Conservation (phyloP, 2,329 filamentous ascomycete species). For the Exophiala bonariae region DNA sequence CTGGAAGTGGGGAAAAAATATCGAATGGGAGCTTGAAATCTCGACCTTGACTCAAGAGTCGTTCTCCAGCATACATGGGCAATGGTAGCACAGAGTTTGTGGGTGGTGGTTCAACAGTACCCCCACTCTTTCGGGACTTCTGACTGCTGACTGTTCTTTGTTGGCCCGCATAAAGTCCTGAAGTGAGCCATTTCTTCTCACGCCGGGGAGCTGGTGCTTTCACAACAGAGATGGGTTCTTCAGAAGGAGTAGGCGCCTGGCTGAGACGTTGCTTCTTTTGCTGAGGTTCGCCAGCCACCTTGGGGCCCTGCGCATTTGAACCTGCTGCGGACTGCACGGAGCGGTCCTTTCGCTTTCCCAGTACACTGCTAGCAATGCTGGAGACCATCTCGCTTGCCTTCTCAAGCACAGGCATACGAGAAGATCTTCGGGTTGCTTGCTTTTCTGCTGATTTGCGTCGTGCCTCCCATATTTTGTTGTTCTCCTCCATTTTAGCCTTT, state of each 20-base stretch:
- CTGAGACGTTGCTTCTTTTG: constrained; percentile 46
- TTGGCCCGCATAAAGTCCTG: constrained; percentile 87
- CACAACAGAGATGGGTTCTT: constrained; percentile 6
- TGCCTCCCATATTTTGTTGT: constrained; percentile 25
- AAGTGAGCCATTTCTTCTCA: constrained; percentile 74
- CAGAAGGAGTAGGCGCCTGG: constrained; percentile 10
- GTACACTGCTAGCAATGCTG: constrained; percentile 46
- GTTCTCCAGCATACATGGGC: constrained; percentile 76
- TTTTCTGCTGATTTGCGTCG: constrained; percentile 29
- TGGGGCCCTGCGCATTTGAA: constrained; percentile 53
- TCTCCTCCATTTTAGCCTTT: constrained; percentile 26
- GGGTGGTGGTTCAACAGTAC: constrained; percentile 42
- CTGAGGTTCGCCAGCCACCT: constrained; percentile 31
- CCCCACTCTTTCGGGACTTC: constrained; percentile 40
- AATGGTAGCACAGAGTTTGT: constrained; percentile 65
- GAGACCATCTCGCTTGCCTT: constrained; percentile 45
- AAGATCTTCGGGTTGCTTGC: constrained; percentile 41
- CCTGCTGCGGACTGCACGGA: constrained; percentile 59
- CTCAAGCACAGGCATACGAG: constrained; percentile 44
- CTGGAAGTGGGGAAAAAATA: constrained; percentile 81
- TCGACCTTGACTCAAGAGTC: constrained; percentile 68
- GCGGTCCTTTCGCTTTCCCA: constrained; percentile 59
- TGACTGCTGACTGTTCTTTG: constrained; percentile 52
- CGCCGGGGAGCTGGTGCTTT: constrained; percentile 42
- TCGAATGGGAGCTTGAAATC: constrained; percentile 90